Evolutionary conservation across 169 alveolate genomes (phyloP), one percentile per base, ranked within the genome.

Genomic region (Condylostoma magnum): DNA sequence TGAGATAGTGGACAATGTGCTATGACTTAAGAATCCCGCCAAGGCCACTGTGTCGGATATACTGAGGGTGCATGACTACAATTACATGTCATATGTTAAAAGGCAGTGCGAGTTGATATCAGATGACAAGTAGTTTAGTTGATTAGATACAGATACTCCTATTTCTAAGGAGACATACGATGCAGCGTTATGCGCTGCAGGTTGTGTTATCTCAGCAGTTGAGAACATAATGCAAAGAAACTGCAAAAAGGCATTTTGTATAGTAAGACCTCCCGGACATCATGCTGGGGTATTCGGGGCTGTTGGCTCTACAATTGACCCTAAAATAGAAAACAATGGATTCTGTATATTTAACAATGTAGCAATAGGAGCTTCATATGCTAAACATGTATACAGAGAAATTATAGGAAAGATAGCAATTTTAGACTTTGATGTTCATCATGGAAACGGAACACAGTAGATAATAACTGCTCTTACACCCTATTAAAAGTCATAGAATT

Each of bases 361-460:
- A 10, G 99, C 99, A 27, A 95, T 98, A 31, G 99, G 99, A 0
- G 99, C 99, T 0, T 97, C 99, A 4, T 97, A 97, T 65, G 97
- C 99, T 41, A 95, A 91, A 69, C 87, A 94, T 68, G 74, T 67
- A 67, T 94, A 95, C 71, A 70, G 90, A 50, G 66, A 80, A 33
- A 89, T 94, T 33, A 92, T 97, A 8, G 87, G 96, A 52, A 93
- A 95, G 73, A 94, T 98, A 2, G 99, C 99, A 1, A 96, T 98
- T 48, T 89, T 98, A 43, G 99, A 98, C 78, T 97, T 98, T 85
- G 99, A 98, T 60, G 97, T 97, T 6, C 99, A 98, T 81, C 99
- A 98, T 83, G 99, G 99, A 15, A 98, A 98, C 82, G 99, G 99
- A n/a, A 98, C 99, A 3, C 99, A 98, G 66, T 98, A 95, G 63